Evolutionary conservation across 2,329 filamentous ascomycete species (phyloP).

Genomic region (Fusarium pseudograminearum): DNA sequence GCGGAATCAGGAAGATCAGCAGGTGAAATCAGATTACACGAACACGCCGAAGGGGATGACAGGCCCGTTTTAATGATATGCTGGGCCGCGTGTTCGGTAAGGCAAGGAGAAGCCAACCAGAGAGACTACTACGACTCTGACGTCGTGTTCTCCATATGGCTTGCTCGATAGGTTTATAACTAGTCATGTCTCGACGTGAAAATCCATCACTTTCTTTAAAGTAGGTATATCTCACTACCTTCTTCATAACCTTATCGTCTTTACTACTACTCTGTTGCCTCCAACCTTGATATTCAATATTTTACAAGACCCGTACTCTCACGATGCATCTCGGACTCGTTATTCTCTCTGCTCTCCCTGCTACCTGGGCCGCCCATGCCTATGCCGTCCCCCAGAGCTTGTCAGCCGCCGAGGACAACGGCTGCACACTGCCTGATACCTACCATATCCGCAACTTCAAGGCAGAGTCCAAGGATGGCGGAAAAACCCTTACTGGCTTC

Average conservation of each 20-base stretch:
- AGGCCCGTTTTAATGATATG: conserved; percentile 36
- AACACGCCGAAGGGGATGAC: conserved; percentile 13
- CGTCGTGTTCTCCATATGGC: conserved; percentile 38
- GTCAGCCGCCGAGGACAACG: conserved; percentile 36
- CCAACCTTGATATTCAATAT: neutral
- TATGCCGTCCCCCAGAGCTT: conserved; percentile 48
- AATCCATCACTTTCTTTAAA: conserved; percentile 2
- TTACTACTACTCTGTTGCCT: neutral
- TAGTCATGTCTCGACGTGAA: conserved; percentile 14
- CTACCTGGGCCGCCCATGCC: conserved; percentile 39
- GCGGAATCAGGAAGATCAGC: conserved; percentile 43
- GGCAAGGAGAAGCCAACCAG: conserved; percentile 7
- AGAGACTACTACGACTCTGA: conserved; percentile 20
- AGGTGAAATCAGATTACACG: conserved; percentile 28
- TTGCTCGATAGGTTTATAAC: conserved; percentile 30
- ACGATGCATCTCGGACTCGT: conserved; percentile 39
- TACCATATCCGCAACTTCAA: conserved; percentile 57
- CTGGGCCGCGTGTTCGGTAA: conserved; percentile 36
- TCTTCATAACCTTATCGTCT: neutral
- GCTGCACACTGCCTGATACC: conserved; percentile 54
- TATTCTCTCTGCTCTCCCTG: conserved; percentile 42
- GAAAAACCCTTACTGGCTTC: conserved; percentile 50
- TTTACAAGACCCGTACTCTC: conserved; percentile 5
- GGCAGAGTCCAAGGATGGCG: conserved; percentile 51
- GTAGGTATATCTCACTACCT: neutral